These are phyloP conservation scores for Aspergillus hiratsukae DNA, from an alignment of 2,329 filamentous ascomycete genomes.

Conservation along the genomic window DNA sequence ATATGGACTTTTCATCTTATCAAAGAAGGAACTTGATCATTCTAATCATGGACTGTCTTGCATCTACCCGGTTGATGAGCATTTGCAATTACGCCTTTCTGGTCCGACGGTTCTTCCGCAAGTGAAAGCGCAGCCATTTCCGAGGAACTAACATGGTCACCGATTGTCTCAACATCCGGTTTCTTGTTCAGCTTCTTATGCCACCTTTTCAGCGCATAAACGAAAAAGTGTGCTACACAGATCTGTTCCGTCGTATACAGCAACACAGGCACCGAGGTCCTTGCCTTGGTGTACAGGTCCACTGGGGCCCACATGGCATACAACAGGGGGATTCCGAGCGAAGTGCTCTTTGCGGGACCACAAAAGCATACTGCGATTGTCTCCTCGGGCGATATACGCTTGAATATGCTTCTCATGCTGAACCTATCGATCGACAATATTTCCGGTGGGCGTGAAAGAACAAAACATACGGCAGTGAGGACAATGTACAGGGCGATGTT, in stretches of 20 bases:
- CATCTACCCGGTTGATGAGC: background rate
- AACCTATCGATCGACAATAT: constrained; percentile 14
- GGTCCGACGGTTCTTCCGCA: constrained; percentile 1
- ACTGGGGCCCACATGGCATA: constrained; percentile 57
- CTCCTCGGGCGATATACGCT: constrained; percentile 51
- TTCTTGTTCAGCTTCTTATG: constrained; percentile 15
- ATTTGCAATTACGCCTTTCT: constrained; percentile 1
- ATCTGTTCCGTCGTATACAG: constrained; percentile 39
- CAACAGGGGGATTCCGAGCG: constrained; percentile 63
- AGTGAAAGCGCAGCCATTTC: constrained; percentile 8
- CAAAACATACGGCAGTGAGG: constrained; percentile 55
- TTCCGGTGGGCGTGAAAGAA: constrained; percentile 42
- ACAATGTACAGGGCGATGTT: constrained; percentile 62
- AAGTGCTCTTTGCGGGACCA: constrained; percentile 68
- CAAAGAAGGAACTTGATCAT: background rate
- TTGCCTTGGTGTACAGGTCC: constrained; percentile 32
- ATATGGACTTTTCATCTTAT: background rate
- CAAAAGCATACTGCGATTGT: constrained; percentile 70
- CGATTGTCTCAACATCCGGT: constrained; percentile 7
- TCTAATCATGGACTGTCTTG: background rate
- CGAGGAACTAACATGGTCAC: background rate
- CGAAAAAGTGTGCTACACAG: constrained; percentile 37
- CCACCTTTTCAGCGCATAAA: constrained; percentile 34
- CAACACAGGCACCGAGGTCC: constrained; percentile 35
- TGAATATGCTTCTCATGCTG: constrained; percentile 22